Evolutionary conservation across 2,329 filamentous ascomycete genomes (phyloP).

Genomic region (Moelleriella libera): DNA sequence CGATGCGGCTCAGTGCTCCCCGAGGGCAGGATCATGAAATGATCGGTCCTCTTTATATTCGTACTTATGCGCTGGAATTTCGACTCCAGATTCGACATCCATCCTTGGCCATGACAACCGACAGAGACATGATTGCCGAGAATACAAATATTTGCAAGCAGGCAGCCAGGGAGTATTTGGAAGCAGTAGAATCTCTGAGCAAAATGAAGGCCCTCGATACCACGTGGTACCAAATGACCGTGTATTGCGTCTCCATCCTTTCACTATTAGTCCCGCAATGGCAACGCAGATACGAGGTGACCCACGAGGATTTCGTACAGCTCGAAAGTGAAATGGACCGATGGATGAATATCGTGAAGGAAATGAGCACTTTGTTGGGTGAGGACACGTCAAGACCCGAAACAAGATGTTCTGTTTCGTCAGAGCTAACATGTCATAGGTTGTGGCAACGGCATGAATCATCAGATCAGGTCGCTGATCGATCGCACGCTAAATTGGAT

Average conservation of each 20-base stretch:
- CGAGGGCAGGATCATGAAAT: constrained; percentile 26
- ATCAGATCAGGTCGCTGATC: constrained; percentile 32
- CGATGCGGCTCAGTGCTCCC: constrained; percentile 34
- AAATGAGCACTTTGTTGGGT: constrained; percentile 55
- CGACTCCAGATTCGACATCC: constrained; percentile 47
- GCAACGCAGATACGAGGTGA: constrained; percentile 48
- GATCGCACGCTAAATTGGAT: constrained; percentile 38
- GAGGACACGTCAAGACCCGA: constrained; percentile 5
- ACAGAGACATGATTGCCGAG: constrained; percentile 41
- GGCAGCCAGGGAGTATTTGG: constrained; percentile 49
- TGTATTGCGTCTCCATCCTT: constrained; percentile 61
- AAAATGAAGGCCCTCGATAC: constrained; percentile 58
- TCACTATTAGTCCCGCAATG: constrained; percentile 57
- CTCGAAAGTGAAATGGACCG: constrained; percentile 53
- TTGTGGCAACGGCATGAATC: constrained; percentile 26
- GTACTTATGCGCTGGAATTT: constrained; percentile 41
- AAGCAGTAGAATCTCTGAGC: constrained; percentile 42
- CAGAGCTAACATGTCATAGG: constrained; percentile 17
- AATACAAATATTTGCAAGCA: constrained; percentile 54
- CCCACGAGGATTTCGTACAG: constrained; percentile 40
- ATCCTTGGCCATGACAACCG: constrained; percentile 40
- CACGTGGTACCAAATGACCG: constrained; percentile 62
- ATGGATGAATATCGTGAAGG: constrained; percentile 55
- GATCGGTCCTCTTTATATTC: constrained; percentile 39
- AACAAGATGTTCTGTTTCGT: not conserved